Evolutionary conservation across 371 early-diverging fungal species (phyloP).

Genomic region (Mortierella sp.): DNA sequence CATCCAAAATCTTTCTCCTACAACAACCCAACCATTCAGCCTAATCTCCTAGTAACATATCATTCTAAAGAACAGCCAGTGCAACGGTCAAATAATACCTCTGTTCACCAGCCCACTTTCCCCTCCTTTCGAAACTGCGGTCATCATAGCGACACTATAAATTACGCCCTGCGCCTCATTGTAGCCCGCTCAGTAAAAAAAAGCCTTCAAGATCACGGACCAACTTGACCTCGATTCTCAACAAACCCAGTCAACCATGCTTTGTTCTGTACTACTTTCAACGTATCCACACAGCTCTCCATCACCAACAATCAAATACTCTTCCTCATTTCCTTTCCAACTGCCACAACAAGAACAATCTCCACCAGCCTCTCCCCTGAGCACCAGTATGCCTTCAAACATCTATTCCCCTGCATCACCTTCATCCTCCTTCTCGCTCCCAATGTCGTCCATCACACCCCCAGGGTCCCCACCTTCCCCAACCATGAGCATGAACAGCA

Average conservation of each 20-base stretch:
- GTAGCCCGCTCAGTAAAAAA: neutral
- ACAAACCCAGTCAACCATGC: conserved; percentile 29
- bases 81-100: neutral
- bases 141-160: conserved; percentile 19
- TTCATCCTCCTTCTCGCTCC: conserved; percentile 6
- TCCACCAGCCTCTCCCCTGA: conserved; percentile 8
- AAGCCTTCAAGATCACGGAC: conserved; percentile 13
- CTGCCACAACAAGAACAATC: conserved; percentile 12
- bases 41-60: neutral
- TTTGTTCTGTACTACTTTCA: conserved; percentile 27
- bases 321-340: conserved; percentile 8
- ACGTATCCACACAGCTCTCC: conserved; percentile 22
- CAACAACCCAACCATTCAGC: too few species aligned
- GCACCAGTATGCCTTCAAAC: neutral
- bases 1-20: neutral
- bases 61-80: neutral
- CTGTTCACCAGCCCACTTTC: neutral
- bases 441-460: conserved; percentile 33
- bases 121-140: conserved; percentile 1
- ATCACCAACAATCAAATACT: neutral
- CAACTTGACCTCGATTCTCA: conserved; percentile 24
- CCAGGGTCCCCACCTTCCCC: conserved; percentile 50
- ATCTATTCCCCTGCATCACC: conserved; percentile 9
- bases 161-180: neutral
- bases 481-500: conserved; percentile 40